Conservation (phyloP, 345 rosid genomes). For the Lenwebbia sp. region DNA sequence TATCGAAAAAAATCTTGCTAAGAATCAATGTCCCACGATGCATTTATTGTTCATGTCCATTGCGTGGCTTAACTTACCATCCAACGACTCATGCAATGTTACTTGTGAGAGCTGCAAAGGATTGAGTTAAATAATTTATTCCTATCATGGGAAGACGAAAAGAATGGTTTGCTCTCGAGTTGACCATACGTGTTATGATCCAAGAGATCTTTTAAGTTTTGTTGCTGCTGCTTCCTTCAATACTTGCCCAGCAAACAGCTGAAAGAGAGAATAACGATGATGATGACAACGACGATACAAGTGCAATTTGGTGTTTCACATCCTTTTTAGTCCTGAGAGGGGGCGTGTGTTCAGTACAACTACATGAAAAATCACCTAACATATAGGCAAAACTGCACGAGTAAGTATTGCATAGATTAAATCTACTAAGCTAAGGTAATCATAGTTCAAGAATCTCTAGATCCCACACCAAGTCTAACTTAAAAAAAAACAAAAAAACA, state of each 20-base stretch:
- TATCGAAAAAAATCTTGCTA: not conserved
- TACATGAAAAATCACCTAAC: not conserved
- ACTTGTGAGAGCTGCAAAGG: too few relatives aligned
- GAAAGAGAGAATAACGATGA: not conserved
- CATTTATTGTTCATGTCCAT: not conserved
- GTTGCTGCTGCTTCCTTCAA: not conserved
- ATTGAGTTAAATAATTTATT: too few relatives aligned
- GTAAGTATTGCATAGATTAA: not conserved
- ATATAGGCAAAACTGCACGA: not conserved
- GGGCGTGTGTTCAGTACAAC: not conserved
- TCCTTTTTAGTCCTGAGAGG: not conserved
- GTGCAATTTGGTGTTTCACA: not conserved
- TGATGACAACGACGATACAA: accelerated
- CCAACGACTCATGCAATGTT: too few relatives aligned
- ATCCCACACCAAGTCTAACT: not conserved
- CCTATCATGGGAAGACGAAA: too few relatives aligned
- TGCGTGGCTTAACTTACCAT: not conserved
- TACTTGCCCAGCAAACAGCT: not conserved
- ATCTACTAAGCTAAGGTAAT: not conserved
- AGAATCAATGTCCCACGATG: not conserved
- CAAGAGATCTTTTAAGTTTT: too few relatives aligned
- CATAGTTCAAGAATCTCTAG: not conserved
- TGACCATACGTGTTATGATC: too few relatives aligned
- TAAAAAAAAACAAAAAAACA: too few relatives aligned
- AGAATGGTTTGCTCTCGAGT: too few relatives aligned